Percentiles rank a stretch among this genome's conserved stretches.
phyloP scores from a whole-genome alignment of 2,329 filamentous ascomycete species.

The Epichloe bromicola region DNA sequence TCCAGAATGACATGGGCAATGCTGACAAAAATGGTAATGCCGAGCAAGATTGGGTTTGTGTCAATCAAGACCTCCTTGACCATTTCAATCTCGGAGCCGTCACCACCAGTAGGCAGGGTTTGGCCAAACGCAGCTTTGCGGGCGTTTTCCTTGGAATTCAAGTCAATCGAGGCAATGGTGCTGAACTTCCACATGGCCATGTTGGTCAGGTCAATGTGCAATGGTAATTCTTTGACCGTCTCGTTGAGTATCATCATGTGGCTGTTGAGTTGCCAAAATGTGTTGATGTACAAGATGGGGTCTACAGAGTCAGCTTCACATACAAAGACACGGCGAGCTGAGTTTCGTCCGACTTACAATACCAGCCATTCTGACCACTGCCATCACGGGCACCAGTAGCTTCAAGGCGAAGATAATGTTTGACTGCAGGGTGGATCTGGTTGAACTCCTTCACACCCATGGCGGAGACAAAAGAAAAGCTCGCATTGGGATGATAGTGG shows the following conservation, averaged over 20 bases:
- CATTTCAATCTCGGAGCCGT: slow-evolving; percentile 91
- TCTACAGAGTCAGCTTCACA: slow-evolving; percentile 22
- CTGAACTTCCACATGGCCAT: slow-evolving; percentile 82
- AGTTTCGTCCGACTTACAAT: slow-evolving; percentile 35
- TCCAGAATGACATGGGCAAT: slow-evolving; percentile 92
- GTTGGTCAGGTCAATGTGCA: slow-evolving; percentile 76
- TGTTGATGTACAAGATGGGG: slow-evolving; percentile 84
- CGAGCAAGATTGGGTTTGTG: slow-evolving; percentile 83
- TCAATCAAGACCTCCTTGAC: slow-evolving; percentile 92
- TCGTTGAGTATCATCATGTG: slow-evolving; percentile 90
- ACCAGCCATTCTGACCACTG: slow-evolving; percentile 83
- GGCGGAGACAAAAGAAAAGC: slow-evolving; percentile 74
- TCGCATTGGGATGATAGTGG: slow-evolving; percentile 93
- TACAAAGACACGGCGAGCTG: neutral
- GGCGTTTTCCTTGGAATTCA: slow-evolving; percentile 73
- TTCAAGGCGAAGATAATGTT: slow-evolving; percentile 70
- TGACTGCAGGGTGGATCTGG: slow-evolving; percentile 57
- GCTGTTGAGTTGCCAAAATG: slow-evolving; percentile 87
- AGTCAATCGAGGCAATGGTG: slow-evolving; percentile 71
- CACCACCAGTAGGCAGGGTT: slow-evolving; percentile 61
- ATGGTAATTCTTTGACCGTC: slow-evolving; percentile 67
- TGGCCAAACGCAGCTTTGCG: slow-evolving; percentile 64
- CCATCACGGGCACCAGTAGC: slow-evolving; percentile 68
- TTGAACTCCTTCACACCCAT: slow-evolving; percentile 56
- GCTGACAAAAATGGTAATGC: slow-evolving; percentile 70